A percentile compares a stretch with the other conserved stretches of the same genome.
Conservation (phyloP, 2,329 filamentous ascomycete species). For the Aspergillus carbonarius region DNA sequence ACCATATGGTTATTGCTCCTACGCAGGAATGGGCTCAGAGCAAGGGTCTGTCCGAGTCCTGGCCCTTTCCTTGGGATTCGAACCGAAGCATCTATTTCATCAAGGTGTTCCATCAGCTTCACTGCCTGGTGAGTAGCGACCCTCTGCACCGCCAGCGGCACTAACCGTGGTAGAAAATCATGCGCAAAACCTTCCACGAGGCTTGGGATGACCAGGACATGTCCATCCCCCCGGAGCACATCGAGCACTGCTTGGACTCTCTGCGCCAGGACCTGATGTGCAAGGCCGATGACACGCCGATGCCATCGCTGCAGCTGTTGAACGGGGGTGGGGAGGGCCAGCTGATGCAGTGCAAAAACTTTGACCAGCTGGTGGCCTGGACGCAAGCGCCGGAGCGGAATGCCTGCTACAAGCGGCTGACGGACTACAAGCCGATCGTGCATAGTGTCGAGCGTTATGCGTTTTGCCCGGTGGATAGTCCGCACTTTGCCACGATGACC, state of each 20-base stretch:
- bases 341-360: conserved; percentile 3
- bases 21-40: conserved; percentile 1
- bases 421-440: background rate
- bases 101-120: conserved; percentile 10
- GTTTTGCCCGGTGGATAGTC: background rate
- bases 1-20: conserved; percentile 6
- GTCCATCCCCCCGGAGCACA: background rate
- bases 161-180: background rate
- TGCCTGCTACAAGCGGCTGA: conserved; percentile 5
- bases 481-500: background rate
- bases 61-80: conserved; percentile 6
- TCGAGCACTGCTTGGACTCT: conserved; percentile 8
- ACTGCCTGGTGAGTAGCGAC: conserved; percentile 1
- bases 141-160: no score
- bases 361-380: conserved; percentile 4
- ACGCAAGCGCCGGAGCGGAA: conserved; percentile 4
- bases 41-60: background rate
- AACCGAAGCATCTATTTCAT: conserved; percentile 5
- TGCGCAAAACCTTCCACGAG: background rate
- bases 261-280: conserved; percentile 8
- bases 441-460: conserved; percentile 6
- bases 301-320: conserved; percentile 1
- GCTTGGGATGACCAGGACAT: background rate
- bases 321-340: conserved; percentile 7
- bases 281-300: conserved; percentile 4